A percentile compares a stretch with the other conserved stretches of the same genome.
Conservation (phyloP, 768 basidiomycete species). For the Leccinum ochraceum region DNA sequence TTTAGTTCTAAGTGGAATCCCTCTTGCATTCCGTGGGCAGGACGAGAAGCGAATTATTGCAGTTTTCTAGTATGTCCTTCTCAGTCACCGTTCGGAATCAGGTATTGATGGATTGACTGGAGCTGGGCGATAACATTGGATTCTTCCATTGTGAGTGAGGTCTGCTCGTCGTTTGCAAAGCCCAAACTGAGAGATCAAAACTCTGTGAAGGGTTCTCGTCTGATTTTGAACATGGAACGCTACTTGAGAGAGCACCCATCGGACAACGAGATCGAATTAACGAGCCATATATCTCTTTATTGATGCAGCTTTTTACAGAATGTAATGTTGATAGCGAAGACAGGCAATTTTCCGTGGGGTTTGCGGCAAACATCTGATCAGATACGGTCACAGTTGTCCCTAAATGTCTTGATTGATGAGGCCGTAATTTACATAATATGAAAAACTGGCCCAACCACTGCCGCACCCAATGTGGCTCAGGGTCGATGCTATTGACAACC, state of each 20-base stretch:
- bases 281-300: constrained; percentile 10
- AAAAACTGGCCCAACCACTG: not conserved
- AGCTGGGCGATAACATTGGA: constrained; percentile 19
- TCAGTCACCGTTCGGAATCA: not conserved
- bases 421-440: not conserved
- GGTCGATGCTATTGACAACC: not conserved
- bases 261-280: constrained; percentile 12
- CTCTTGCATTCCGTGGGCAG: not conserved
- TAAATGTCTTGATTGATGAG: not conserved
- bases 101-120: constrained; percentile 3
- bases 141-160: constrained; percentile 20
- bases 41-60: constrained; percentile 2
- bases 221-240: constrained; percentile 27
- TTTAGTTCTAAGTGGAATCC: constrained; percentile 6
- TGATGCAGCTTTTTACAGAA: not conserved
- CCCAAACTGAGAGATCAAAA: too few species aligned
- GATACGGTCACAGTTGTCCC: not conserved
- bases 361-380: not conserved
- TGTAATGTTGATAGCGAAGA: not conserved
- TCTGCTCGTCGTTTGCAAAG: not conserved
- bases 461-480: not conserved
- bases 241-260: constrained; percentile 8
- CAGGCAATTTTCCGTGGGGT: not conserved
- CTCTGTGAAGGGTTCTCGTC: constrained; percentile 20
- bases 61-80: constrained; percentile 8